Evolutionary conservation across 108 stramenopile species (phyloP).

Genomic region (Skeletonema marinoi): DNA sequence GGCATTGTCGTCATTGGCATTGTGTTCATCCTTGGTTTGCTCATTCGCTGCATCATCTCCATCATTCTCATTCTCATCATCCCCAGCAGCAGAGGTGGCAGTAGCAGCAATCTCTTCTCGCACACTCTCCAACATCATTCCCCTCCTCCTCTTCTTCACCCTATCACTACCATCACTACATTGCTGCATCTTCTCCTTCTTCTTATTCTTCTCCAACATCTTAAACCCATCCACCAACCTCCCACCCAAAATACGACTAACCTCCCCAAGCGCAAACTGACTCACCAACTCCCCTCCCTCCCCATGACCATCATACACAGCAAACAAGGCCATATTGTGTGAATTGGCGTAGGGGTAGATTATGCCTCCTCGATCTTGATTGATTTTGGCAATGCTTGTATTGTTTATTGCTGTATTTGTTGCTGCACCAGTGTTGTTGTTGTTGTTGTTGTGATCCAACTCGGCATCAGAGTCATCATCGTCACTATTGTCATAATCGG

Average conservation of each 20-base stretch:
- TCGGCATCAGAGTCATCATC: slow-evolving; percentile 36
- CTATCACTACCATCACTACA: not conserved
- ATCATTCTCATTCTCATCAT: too few relatives aligned
- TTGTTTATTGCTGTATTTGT: not conserved
- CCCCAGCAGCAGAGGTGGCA: too few relatives aligned
- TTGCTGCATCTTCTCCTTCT: slow-evolving; percentile 21
- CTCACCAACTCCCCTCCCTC: slow-evolving; percentile 92
- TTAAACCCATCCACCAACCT: slow-evolving; percentile 76
- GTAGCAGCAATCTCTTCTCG: not conserved
- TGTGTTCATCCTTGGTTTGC: not conserved
- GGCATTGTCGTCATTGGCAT: not conserved
- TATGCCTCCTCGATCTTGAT: slow-evolving; percentile 95
- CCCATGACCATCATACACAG: slow-evolving; percentile 93
- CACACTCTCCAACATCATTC: not conserved
- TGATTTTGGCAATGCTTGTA: slow-evolving; percentile 89
- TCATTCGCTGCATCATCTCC: too few relatives aligned
- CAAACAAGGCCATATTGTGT: slow-evolving; percentile 79
- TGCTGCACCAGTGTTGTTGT: not conserved
- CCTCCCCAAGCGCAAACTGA: slow-evolving; percentile 86
- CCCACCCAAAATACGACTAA: slow-evolving; percentile 67
- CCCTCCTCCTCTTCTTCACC: not conserved
- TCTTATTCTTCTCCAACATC: slow-evolving; percentile 62
- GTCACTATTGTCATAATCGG: slow-evolving; percentile 54
- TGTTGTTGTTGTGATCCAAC: not conserved
- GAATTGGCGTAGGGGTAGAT: slow-evolving; percentile 89